Evolutionary conservation across 257 asterid genomes (phyloP).

Genomic region (Solanum appendiculatum): DNA sequence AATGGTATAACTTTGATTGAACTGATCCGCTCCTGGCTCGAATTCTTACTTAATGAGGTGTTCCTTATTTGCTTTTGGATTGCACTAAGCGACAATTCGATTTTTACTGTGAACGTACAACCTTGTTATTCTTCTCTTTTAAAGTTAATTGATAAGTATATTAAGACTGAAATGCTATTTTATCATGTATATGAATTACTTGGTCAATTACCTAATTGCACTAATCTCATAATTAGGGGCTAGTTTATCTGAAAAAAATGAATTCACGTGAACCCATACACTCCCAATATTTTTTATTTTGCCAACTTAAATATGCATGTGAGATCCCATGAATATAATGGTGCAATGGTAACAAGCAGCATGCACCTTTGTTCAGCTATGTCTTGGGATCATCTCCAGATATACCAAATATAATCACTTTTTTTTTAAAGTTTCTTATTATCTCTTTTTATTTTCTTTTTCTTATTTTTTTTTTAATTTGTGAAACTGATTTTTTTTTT

Average conservation of each 20-base stretch:
- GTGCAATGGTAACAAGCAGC: neutral
- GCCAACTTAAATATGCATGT: neutral
- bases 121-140: neutral
- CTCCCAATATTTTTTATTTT: no score
- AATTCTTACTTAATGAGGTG: neutral
- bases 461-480: no score
- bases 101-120: neutral
- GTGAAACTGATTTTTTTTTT: neutral
- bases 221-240: rapidly evolving
- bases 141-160: neutral
- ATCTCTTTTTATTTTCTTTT: neutral
- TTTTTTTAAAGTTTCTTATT: no score
- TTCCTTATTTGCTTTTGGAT: neutral
- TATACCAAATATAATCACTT: neutral
- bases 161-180: neutral
- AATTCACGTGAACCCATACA: neutral
- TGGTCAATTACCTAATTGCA: neutral
- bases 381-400: neutral
- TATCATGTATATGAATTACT: neutral
- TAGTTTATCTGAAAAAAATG: no score
- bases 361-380: neutral
- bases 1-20: neutral
- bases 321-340: neutral
- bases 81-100: neutral
- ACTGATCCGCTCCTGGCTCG: neutral